Conservation (phyloP, 345 rosid species). For the Brassica rapa region DNA sequence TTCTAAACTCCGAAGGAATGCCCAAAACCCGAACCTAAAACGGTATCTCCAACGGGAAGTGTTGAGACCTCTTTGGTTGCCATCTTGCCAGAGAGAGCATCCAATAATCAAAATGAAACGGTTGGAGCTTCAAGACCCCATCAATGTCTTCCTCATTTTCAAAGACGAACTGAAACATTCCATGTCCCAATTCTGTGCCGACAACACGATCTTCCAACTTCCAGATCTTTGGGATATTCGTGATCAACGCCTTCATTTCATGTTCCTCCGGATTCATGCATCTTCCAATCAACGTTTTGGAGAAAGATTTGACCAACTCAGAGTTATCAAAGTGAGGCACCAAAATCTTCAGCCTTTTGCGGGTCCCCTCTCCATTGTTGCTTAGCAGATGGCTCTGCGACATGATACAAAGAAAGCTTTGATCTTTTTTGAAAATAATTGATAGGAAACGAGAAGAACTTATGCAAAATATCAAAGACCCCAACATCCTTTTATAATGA, state of each 20-base stretch:
- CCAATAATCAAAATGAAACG: not conserved
- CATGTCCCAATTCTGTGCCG: not conserved
- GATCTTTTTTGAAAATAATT: no score
- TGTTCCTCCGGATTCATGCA: no score
- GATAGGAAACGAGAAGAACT: no score
- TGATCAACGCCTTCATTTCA: not conserved
- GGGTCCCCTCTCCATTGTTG: no score
- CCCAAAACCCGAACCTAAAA: not conserved
- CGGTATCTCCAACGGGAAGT: not conserved
- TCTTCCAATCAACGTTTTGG: no score
- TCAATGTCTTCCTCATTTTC: not conserved
- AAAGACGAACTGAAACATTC: not conserved
- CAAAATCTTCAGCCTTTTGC: no score
- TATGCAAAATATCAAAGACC: no score
- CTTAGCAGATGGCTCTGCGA: no score
- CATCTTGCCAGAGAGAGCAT: not conserved
- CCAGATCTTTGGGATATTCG: not conserved
- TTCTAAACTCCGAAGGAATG: not conserved
- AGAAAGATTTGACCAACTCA: no score
- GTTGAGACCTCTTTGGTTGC: not conserved
- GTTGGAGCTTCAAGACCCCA: not conserved
- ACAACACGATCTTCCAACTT: not conserved
- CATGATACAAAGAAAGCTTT: no score
- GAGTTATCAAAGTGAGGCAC: no score
- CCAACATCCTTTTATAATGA: no score